Evolutionary conservation across 257 asterid species (phyloP).

Genomic region (Nicotiana undulata): DNA sequence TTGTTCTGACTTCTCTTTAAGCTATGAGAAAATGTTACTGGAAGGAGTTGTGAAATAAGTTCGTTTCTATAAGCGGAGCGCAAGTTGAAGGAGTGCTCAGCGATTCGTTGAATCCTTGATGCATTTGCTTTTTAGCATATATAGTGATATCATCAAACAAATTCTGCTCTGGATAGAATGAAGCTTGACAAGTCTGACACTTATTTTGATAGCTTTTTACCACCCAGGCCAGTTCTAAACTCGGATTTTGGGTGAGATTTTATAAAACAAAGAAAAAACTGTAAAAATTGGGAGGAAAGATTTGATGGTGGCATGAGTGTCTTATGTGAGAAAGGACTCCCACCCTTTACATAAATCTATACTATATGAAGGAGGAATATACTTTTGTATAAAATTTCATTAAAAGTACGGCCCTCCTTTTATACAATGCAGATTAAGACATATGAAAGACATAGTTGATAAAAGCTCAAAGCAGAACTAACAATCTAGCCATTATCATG

Average conservation of each 20-base stretch:
- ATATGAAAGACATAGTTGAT: neutral
- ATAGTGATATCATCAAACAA: neutral
- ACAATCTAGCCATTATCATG: neutral
- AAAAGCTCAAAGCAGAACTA: neutral
- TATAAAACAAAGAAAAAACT: too few relatives aligned
- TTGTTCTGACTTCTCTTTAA: neutral
- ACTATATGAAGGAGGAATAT: too few relatives aligned
- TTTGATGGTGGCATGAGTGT: too few relatives aligned
- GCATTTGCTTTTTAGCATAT: neutral
- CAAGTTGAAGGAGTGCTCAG: neutral
- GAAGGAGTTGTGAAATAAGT: neutral
- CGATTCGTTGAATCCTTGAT: neutral
- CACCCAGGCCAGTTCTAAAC: too few relatives aligned
- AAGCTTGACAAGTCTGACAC: neutral
- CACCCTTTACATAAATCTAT: too few relatives aligned
- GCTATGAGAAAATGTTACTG: neutral
- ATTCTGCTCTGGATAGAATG: neutral
- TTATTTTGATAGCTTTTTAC: neutral
- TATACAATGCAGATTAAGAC: too few relatives aligned
- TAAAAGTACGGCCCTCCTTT: too few relatives aligned
- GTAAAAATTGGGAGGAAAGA: too few relatives aligned
- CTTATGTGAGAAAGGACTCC: too few relatives aligned
- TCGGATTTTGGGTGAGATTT: too few relatives aligned
- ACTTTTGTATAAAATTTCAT: too few relatives aligned
- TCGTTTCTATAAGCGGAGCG: neutral